Percentiles rank a stretch among this genome's conserved stretches.
phyloP scores from a whole-genome alignment of 164 flowering plant genomes.

The Nelumbo lutea region DNA sequence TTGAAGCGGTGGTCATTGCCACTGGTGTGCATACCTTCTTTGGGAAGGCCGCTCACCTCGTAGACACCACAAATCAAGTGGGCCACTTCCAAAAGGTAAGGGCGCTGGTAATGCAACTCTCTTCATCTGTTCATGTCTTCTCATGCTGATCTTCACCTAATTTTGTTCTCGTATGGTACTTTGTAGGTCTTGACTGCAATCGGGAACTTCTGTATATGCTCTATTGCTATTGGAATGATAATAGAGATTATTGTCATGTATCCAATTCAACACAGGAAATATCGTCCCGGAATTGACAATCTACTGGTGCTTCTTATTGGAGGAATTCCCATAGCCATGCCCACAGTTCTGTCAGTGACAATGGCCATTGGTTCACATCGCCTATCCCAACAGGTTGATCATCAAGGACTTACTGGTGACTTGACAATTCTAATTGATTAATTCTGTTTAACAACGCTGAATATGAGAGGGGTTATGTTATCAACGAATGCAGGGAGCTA shows the following conservation, averaged over 20 bases:
- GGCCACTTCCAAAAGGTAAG: constrained; percentile 84
- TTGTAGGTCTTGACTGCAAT: constrained; percentile 78
- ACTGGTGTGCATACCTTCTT: constrained; percentile 93
- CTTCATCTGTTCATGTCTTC: not conserved
- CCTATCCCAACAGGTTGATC: constrained; percentile 69
- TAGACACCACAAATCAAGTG: constrained; percentile 75
- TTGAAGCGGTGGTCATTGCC: constrained; percentile 79
- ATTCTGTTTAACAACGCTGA: not conserved
- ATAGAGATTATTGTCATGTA: constrained; percentile 75
- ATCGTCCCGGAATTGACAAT: constrained; percentile 78
- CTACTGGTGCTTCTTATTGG: constrained; percentile 86
- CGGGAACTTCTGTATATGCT: constrained; percentile 85
- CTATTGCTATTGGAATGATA: constrained; percentile 80
- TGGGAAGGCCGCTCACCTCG: constrained; percentile 94
- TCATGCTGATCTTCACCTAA: not conserved
- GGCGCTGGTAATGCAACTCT: not conserved
- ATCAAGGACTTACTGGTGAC: not conserved
- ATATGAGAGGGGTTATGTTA: not conserved
- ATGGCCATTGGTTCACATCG: constrained; percentile 92
- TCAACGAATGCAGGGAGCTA: constrained; percentile 65
- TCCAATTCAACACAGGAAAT: constrained; percentile 59
- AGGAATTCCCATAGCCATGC: constrained; percentile 96
- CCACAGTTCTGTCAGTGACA: constrained; percentile 82
- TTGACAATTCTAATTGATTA: not conserved
- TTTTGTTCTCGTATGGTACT: not conserved